Evolutionary conservation across 2,329 filamentous ascomycete species (phyloP), one percentile per base, ranked within the genome.

Genomic region (Talaromyces sp.): DNA sequence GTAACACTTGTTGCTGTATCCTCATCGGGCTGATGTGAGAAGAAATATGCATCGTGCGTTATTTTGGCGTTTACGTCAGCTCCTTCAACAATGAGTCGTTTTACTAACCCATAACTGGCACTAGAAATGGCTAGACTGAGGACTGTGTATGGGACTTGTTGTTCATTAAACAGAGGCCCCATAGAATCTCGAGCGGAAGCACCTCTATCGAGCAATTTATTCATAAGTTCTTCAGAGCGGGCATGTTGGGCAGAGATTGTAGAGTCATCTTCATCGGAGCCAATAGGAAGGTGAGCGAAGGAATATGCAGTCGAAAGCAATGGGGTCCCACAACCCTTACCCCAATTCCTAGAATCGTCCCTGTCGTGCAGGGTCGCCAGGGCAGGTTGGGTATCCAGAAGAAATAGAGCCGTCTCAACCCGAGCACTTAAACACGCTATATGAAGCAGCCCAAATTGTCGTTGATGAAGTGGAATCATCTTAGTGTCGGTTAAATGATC

Each of bases 211-310:
- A 61, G 59, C 10, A 61, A 44, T 32, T 30, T 47, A 53, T 42
- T 57, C 59, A 61, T 57, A 44, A 57, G 59, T 6, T 57, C 44
- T 53, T 61, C 59, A 22, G 55, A 32, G 53, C 55, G 55, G 39
- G 55, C 27, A 25, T 44, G 17, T 53, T 33, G 42, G 54, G 47
- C 22, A 42, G 47, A 33, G 6, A 61, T 44, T 57, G 42, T 47
- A 61, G 42, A 11, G 17, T 61, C 59, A 19, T 61, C 54, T 32
- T 44, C 44, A 19, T 53, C 54, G 27, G 28, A 19, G 22, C 42
- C 33, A 30, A n/a, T 19, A 11, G 58, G 58, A 15, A 30, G 27
- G 53, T 54, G n/a, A 55, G 44, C 32, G 25, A 61, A 58, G n/a
- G 59, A 58, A 58, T 4, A 47, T 49, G 59, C 59, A 54, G 55